A percentile compares a stretch with the other conserved stretches of the same genome.
Evolutionary conservation across 768 basidiomycete genomes (phyloP).

Genomic region (Amanita phalloides): DNA sequence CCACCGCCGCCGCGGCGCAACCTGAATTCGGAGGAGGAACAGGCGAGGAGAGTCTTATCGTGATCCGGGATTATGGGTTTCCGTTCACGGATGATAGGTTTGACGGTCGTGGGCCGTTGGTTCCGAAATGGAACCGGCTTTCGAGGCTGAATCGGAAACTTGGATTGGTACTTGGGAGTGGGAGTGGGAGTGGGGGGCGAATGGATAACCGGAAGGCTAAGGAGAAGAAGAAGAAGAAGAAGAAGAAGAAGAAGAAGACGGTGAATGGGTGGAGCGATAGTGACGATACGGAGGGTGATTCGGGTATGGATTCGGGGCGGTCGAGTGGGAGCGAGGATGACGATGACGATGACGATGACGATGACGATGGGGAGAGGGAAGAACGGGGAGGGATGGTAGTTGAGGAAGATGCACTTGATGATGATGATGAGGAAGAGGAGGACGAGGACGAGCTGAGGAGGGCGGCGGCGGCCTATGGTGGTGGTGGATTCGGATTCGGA

Average conservation of each 20-base stretch:
- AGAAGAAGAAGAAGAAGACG: conserved; percentile 9
- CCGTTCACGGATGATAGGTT: conserved; percentile 24
- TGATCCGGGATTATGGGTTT: conserved; percentile 34
- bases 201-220: background rate
- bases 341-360: conserved; percentile 10
- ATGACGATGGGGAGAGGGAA: conserved; percentile 14
- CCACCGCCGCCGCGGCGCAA: no score
- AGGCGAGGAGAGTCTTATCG: conserved; percentile 18
- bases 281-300: conserved; percentile 3
- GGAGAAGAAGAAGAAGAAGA: conserved; percentile 10
- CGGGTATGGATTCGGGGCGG: background rate
- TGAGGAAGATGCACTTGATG: conserved; percentile 10
- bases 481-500: conserved; percentile 10
- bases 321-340: background rate
- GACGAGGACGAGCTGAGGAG: background rate
- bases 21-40: background rate
- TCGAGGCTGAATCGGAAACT: conserved; percentile 21
- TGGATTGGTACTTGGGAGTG: background rate
- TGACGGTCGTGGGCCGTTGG: conserved; percentile 26
- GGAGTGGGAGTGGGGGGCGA: background rate
- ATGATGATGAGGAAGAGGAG: background rate
- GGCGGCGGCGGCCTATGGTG: conserved; percentile 8
- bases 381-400: conserved; percentile 2
- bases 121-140: conserved; percentile 29
- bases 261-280: conserved; percentile 8